Base-by-base conservation (phyloP, 306 rosid species). In the Rubus idaeus region DNA sequence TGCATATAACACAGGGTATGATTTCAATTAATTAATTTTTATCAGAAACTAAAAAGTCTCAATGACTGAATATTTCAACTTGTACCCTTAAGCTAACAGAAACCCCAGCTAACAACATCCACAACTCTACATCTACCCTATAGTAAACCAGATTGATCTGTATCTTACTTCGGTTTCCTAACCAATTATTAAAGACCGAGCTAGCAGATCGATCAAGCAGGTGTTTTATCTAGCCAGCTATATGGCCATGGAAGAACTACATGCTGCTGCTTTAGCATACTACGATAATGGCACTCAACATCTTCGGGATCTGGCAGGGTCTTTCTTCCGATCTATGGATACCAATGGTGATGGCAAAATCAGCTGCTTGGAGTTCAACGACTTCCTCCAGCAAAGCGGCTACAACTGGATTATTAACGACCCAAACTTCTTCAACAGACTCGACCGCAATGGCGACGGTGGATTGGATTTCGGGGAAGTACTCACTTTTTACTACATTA, bases 301-400 rank as follows among this genome's bases (percentile, higher is more conserved):
- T 5, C 9, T 41, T 21, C 9, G 3, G 23, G 12, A 41, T 4
- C 65, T 39, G 26, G 68, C 26, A 2, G 2, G 12, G 68, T 41
- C 62, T 5, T 73, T 73, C 55, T 73, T 73, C 53, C 66, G 30
- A 56, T 73, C 68, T 39, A 73, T 73, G 77, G 77, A 57, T 39
- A 42, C 44, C 5, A 35, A 73, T 13, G 55, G 55, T 0, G 66
- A 73, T 13, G 26, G 53, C 1, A 20, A 17, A 21, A 46, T 73
- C 40, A 41, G 8, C 68, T 20, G 3, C 21, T 2, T 0, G 10
- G 77, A 73, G 21, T 56, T 73, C 44, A 4, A 13, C 6, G 41
- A 57, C 13, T 73, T 73, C 68, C 52, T 73, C 67, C 11, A 2
- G 55, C 67, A 56, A 40, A 40, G 40, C 5, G 18, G 68, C 53